phyloP scores from a whole-genome alignment of 345 rosid species.

The Salix suchowensis region DNA sequence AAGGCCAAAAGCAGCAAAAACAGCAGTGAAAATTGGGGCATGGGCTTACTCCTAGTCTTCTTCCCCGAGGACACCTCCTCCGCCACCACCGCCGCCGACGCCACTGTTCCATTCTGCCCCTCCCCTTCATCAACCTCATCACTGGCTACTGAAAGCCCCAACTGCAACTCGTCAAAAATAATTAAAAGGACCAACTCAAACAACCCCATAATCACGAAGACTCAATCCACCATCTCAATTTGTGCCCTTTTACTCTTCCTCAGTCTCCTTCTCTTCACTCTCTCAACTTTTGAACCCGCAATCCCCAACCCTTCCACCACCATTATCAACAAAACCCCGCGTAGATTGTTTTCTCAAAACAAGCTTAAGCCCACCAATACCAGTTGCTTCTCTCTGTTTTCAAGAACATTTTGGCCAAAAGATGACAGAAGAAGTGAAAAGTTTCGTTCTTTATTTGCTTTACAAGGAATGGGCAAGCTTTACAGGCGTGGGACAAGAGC shows the following conservation, averaged over 20 bases:
- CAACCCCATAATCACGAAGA: conserved; percentile 47
- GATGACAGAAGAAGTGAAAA: neutral
- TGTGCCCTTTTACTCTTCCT: conserved; percentile 63
- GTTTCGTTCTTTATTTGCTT: conserved; percentile 28
- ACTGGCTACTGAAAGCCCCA: neutral
- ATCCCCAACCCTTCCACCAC: conserved; percentile 9
- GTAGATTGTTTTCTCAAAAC: conserved; percentile 14
- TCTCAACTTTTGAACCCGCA: conserved; percentile 81
- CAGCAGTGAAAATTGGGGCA: conserved; percentile 33
- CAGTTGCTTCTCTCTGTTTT: conserved; percentile 1
- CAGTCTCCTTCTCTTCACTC: conserved; percentile 75
- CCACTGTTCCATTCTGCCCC: neutral
- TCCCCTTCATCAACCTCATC: conserved; percentile 13
- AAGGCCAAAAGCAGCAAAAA: conserved; percentile 3
- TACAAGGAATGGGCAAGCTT: conserved; percentile 66
- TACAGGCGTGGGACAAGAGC: conserved; percentile 53
- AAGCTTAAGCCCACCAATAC: neutral
- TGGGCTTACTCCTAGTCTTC: conserved; percentile 76
- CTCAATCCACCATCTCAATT: conserved; percentile 79
- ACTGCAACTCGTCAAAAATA: neutral
- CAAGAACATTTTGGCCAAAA: neutral
- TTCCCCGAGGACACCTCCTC: conserved; percentile 47
- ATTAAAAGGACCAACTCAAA: conserved; percentile 41
- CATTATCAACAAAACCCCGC: conserved; percentile 5
- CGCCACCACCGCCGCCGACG: neutral